These are phyloP conservation scores for Proliferodiscus dingleyae DNA, from an alignment of 2,329 filamentous ascomycete species.

Conservation along the genomic window DNA sequence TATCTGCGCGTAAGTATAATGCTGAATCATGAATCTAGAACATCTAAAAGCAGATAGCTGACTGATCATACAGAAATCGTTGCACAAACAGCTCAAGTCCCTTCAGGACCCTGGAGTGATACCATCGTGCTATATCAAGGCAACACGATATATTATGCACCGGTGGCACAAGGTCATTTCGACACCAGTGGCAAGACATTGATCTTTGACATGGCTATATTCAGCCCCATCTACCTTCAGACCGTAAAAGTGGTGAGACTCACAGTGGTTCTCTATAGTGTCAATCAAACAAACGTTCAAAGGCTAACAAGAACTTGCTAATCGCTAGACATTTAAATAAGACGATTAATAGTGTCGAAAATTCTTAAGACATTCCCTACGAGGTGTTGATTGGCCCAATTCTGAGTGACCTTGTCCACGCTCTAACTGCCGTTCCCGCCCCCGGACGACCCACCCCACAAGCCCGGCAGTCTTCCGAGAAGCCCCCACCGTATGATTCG, in stretches of 20 bases:
- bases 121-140: background rate
- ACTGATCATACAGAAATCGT: background rate
- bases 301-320: no score
- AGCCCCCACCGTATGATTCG: no score
- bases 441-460: no score
- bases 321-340: no score
- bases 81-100: background rate
- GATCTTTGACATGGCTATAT: background rate
- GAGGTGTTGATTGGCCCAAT: no score
- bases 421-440: no score
- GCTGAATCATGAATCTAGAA: background rate
- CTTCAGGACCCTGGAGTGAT: background rate
- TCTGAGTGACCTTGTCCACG: no score
- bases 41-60: background rate
- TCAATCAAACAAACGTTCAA: background rate
- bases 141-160: background rate
- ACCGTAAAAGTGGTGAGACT: background rate
- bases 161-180: background rate
- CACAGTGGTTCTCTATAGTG: background rate
- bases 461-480: no score
- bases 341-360: no score
- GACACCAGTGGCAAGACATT: background rate
- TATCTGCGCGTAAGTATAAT: background rate
- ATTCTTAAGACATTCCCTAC: no score
- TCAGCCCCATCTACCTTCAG: background rate